Conservation (phyloP, 2,329 filamentous ascomycete species). For the Didymella sp. region DNA sequence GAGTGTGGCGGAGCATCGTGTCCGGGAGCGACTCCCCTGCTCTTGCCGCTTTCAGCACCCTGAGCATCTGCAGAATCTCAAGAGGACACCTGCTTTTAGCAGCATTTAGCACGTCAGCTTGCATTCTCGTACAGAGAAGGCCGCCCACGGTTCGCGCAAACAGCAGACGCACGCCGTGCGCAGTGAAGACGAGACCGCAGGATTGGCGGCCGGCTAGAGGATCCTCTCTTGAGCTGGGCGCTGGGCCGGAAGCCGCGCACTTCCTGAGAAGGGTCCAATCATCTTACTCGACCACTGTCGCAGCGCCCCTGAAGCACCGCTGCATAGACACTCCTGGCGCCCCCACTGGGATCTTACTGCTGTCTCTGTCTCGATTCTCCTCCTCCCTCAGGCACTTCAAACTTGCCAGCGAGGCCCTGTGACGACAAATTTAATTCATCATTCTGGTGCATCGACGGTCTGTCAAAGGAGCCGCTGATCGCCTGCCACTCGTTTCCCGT, state of each 20-base stretch:
- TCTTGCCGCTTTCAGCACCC: constrained; percentile 27
- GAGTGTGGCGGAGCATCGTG: constrained; percentile 37
- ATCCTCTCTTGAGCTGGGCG: constrained; percentile 15
- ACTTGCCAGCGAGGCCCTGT: constrained; percentile 17
- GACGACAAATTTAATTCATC: constrained; percentile 29
- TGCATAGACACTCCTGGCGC: constrained; percentile 30
- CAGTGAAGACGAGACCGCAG: constrained; percentile 4
- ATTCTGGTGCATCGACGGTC: constrained; percentile 29
- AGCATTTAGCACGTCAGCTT: constrained; percentile 3
- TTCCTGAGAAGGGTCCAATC: constrained; percentile 18
- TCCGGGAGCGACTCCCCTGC: constrained; percentile 15
- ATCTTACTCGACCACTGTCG: constrained; percentile 39
- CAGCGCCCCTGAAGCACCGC: constrained; percentile 37
- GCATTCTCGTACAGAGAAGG: constrained; percentile 7
- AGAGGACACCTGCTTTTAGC: constrained; percentile 23
- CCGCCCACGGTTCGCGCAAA: constrained; percentile 8
- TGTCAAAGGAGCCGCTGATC: constrained; percentile 36
- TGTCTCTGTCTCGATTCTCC: constrained; percentile 29
- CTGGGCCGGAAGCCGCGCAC: constrained; percentile 27
- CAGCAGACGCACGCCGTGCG: constrained; percentile 6
- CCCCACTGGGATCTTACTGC: constrained; percentile 31
- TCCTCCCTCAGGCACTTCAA: constrained; percentile 37
- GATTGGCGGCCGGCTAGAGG: constrained; percentile 13
- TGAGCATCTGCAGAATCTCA: constrained; percentile 18
- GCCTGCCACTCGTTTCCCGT: constrained; percentile 39